Percentiles rank a stretch among this genome's conserved stretches.
Conservation (phyloP, 2,329 filamentous ascomycete genomes). For the Diplodia corticola region DNA sequence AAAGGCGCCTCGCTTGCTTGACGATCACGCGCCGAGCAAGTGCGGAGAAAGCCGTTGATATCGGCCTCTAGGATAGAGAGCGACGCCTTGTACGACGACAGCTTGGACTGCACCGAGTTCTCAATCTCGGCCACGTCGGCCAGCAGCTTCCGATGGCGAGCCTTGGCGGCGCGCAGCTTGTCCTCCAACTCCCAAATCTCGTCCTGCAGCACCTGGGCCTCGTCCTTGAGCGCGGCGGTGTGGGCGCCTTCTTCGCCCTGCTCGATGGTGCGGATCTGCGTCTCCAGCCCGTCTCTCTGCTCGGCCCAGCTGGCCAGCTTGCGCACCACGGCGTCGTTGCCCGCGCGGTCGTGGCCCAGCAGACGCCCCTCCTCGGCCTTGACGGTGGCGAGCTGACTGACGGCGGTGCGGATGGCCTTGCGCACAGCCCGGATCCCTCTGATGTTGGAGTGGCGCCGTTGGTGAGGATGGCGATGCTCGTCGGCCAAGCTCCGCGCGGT, state of each 20-base stretch:
- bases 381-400: conserved; percentile 63
- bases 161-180: conserved; percentile 61
- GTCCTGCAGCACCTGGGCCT: conserved; percentile 55
- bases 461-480: not conserved
- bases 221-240: conserved; percentile 51
- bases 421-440: conserved; percentile 61
- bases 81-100: conserved; percentile 18
- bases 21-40: conserved; percentile 52
- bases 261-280: conserved; percentile 58
- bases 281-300: conserved; percentile 57
- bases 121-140: conserved; percentile 15
- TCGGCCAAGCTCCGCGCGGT: conserved; percentile 37
- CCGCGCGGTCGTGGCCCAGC: conserved; percentile 57
- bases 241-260: conserved; percentile 57
- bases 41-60: conserved; percentile 59
- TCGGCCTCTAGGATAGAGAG: conserved; percentile 66
- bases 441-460: conserved; percentile 57
- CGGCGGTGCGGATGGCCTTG: conserved; percentile 63
- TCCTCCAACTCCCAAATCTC: conserved; percentile 69
- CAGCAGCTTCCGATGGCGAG: conserved; percentile 1
- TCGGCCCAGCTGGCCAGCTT: conserved; percentile 60
- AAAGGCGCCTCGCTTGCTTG: conserved; percentile 26
- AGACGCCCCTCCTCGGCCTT: conserved; percentile 68
- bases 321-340: conserved; percentile 59
- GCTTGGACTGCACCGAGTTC: conserved; percentile 19